Conservation (phyloP, 768 basidiomycete species). For the Suillus discolor region DNA sequence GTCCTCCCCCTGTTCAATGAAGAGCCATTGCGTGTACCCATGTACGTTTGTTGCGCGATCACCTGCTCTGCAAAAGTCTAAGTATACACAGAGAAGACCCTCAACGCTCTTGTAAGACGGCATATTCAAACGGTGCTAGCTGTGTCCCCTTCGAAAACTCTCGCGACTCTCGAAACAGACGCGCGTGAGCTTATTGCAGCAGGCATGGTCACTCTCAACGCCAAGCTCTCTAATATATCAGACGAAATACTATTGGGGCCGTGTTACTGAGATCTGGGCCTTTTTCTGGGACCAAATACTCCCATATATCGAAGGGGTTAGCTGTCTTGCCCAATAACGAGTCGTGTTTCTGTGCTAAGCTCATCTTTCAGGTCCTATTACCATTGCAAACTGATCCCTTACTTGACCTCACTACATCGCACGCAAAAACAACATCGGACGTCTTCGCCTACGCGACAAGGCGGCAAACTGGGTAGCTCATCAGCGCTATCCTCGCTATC, state of each 20-base stretch:
- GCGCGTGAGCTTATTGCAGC: conserved; percentile 80
- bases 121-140: conserved; percentile 79
- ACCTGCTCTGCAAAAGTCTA: conserved; percentile 4
- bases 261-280: conserved; percentile 87
- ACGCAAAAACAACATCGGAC: conserved; percentile 56
- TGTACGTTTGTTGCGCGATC: conserved; percentile 48
- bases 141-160: conserved; percentile 70
- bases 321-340: conserved; percentile 26
- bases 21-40: conserved; percentile 80
- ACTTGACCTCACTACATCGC: conserved; percentile 68
- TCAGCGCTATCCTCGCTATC: conserved; percentile 32
- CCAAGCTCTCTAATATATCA: conserved; percentile 74
- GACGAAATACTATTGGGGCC: conserved; percentile 75
- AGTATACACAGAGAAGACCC: conserved; percentile 70
- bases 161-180: conserved; percentile 75
- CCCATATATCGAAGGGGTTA: conserved; percentile 85
- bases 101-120: conserved; percentile 78
- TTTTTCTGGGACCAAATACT: conserved; percentile 94
- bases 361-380: conserved; percentile 48
- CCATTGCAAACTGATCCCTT: conserved; percentile 64
- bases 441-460: conserved; percentile 55
- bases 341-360: conserved; percentile 34
- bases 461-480: conserved; percentile 40
- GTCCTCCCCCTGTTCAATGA: conserved; percentile 92
- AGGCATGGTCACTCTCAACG: conserved; percentile 92